phyloP scores from a whole-genome alignment of 306 rosid species.

The Trifolium pratense region DNA sequence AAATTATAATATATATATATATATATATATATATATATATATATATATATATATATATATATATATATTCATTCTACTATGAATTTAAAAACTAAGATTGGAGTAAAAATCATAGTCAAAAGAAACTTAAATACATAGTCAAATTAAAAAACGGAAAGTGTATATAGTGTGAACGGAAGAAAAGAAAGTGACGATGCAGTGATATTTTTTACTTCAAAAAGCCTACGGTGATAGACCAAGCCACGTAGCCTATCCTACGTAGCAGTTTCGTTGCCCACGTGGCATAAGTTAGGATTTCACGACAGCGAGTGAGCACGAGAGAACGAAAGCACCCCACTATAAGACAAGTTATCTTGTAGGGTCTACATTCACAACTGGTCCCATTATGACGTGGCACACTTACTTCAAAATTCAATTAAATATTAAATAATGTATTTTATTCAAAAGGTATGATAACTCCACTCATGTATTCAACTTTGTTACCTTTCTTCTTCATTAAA shows the following conservation, averaged over 20 bases:
- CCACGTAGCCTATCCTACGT: constrained; percentile 53
- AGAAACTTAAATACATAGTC: too few relatives aligned
- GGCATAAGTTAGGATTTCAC: constrained; percentile 38
- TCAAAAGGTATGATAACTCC: constrained; percentile 23
- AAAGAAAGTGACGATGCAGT: background rate
- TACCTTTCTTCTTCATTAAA: background rate
- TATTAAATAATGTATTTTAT: background rate
- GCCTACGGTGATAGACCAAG: constrained; percentile 36
- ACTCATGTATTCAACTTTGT: too few relatives aligned
- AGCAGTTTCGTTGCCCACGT: constrained; percentile 44
- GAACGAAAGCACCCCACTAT: constrained; percentile 41
- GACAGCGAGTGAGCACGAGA: constrained; percentile 48
- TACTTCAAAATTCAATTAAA: constrained; percentile 6
- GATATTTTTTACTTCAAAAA: background rate
- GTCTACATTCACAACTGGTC: constrained; percentile 36
- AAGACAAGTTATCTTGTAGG: constrained; percentile 55
- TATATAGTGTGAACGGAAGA: too few relatives aligned
- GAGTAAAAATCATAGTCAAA: too few relatives aligned
- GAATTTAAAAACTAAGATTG: too few relatives aligned
- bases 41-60: too few relatives aligned
- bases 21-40: too few relatives aligned
- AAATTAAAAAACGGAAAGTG: too few relatives aligned
- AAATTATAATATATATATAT: too few relatives aligned
- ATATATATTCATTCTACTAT: too few relatives aligned
- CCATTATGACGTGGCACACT: constrained; percentile 61